These are phyloP conservation scores for Fusarium drepaniforme DNA, from an alignment of 2,329 filamentous ascomycete species.

Conservation along the genomic window DNA sequence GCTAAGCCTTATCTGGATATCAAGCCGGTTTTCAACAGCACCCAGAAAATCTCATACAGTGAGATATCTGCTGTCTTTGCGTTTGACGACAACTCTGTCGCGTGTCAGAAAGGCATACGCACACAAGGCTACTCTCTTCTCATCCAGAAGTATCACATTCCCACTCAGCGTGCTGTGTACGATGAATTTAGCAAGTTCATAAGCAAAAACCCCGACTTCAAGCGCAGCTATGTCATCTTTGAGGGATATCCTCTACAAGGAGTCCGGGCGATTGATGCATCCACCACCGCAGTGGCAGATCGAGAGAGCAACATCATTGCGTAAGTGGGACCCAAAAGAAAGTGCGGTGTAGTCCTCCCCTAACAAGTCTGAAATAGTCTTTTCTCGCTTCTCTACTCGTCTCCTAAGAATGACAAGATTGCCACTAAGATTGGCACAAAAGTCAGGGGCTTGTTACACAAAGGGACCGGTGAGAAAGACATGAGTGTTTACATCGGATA, in stretches of 20 bases:
- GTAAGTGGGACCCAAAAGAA: neutral
- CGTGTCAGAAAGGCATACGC: neutral
- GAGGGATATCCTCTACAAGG: constrained; percentile 65
- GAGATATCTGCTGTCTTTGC: neutral
- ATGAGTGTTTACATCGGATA: constrained; percentile 61
- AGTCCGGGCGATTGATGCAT: constrained; percentile 25
- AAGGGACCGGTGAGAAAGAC: constrained; percentile 6
- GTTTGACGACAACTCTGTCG: neutral
- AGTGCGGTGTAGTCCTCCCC: no score
- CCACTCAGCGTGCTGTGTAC: constrained; percentile 9
- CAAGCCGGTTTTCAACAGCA: neutral
- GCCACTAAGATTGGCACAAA: neutral
- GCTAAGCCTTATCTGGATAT: neutral
- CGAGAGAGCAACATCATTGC: neutral
- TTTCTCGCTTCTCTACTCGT: neutral
- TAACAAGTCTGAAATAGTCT: constrained; percentile 6
- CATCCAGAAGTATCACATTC: neutral
- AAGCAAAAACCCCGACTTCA: neutral
- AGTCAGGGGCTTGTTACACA: constrained; percentile 10
- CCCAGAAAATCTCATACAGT: neutral
- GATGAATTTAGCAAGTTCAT: constrained; percentile 46
- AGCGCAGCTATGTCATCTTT: constrained; percentile 58
- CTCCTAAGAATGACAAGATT: neutral
- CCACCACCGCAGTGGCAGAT: neutral
- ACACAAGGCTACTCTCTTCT: neutral